phyloP scores from a whole-genome alignment of 2,329 filamentous ascomycete genomes.

The Colletotrichum sp. region DNA sequence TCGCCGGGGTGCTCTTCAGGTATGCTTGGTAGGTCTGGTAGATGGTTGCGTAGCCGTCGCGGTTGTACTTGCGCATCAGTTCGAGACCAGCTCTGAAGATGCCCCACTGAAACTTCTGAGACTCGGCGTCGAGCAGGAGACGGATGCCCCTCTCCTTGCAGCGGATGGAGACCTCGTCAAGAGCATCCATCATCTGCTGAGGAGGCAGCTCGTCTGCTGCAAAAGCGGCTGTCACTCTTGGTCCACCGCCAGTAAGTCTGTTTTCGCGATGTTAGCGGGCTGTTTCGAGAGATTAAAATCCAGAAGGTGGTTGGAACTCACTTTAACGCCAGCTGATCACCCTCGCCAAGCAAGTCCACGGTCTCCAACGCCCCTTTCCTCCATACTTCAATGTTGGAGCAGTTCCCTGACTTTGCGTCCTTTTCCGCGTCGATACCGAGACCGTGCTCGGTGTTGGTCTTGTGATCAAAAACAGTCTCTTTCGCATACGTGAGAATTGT shows the following conservation, averaged over 20 bases:
- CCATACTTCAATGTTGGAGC: slow-evolving; percentile 72
- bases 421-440: slow-evolving; percentile 46
- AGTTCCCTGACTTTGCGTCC: slow-evolving; percentile 51
- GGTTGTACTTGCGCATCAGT: slow-evolving; percentile 80
- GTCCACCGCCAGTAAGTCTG: slow-evolving; percentile 82
- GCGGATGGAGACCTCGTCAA: slow-evolving; percentile 76
- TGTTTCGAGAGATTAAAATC: neutral
- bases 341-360: slow-evolving; percentile 68
- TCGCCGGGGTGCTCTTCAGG: slow-evolving; percentile 65
- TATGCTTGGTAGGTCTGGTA: slow-evolving; percentile 85
- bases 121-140: slow-evolving; percentile 86
- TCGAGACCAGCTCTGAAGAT: slow-evolving; percentile 81
- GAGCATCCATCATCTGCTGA: slow-evolving; percentile 69
- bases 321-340: slow-evolving; percentile 72
- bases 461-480: slow-evolving; percentile 75
- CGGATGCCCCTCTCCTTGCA: slow-evolving; percentile 73
- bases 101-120: slow-evolving; percentile 76
- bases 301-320: slow-evolving; percentile 28
- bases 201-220: slow-evolving; percentile 66
- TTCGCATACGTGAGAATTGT: slow-evolving; percentile 85
- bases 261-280: neutral
- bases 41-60: slow-evolving; percentile 66
- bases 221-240: slow-evolving; percentile 72
- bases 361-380: slow-evolving; percentile 76
- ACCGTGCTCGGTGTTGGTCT: slow-evolving; percentile 50